Conservation (phyloP, 495 filamentous ascomycete species). For the Penicillium riverlandense region DNA sequence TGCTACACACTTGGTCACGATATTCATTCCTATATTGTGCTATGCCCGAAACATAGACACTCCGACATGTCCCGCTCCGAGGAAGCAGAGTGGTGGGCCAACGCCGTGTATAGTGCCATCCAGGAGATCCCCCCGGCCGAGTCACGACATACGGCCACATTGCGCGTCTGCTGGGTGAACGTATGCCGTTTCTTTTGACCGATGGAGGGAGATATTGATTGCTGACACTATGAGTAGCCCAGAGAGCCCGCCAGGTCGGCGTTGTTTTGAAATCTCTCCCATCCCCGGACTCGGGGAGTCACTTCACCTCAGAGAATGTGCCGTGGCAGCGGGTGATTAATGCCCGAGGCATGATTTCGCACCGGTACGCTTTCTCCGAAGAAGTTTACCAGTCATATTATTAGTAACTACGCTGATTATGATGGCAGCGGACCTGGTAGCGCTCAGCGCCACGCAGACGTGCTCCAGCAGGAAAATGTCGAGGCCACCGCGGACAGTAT, state of each 20-base stretch:
- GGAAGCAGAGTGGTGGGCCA: constrained; percentile 78
- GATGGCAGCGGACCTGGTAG: constrained; percentile 55
- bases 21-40: no score
- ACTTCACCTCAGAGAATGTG: constrained; percentile 68
- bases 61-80: constrained; percentile 62
- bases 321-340: constrained; percentile 95
- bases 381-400: background rate
- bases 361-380: constrained; percentile 48
- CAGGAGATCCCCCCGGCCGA: constrained; percentile 76
- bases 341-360: constrained; percentile 75
- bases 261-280: constrained; percentile 82
- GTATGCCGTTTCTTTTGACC: constrained; percentile 31
- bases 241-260: constrained; percentile 76
- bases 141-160: constrained; percentile 92
- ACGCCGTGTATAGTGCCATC: constrained; percentile 74
- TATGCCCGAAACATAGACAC: background rate
- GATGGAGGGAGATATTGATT: background rate
- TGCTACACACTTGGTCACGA: no score
- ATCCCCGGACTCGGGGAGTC: constrained; percentile 22
- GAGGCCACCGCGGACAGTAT: constrained; percentile 54
- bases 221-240: constrained; percentile 32
- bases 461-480: constrained; percentile 62
- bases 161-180: constrained; percentile 67
- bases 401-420: constrained; percentile 3
- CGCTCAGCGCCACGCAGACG: constrained; percentile 60